Evolutionary conservation across 2,329 filamentous ascomycete genomes (phyloP).

Genomic region (Xylaria hypoxylon): DNA sequence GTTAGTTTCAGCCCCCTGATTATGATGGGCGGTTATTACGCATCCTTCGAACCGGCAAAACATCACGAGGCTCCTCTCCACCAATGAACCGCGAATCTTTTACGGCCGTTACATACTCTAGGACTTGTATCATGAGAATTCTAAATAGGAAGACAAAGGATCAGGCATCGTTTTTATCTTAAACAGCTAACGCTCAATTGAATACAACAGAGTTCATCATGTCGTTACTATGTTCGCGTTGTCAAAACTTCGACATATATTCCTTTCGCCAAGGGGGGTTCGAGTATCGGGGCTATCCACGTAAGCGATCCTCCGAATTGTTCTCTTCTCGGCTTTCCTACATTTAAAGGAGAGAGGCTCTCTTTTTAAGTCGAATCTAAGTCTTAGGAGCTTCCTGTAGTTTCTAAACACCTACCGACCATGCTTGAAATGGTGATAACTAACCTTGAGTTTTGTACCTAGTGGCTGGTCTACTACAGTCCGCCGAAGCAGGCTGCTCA

Average conservation of each 20-base stretch:
- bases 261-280: constrained; percentile 21
- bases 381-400: neutral
- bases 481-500: constrained; percentile 13
- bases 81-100: neutral
- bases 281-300: constrained; percentile 31
- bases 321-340: neutral
- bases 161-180: neutral
- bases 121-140: neutral
- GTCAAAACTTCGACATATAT: constrained; percentile 33
- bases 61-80: neutral
- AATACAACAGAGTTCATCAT: neutral
- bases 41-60: constrained; percentile 7
- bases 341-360: neutral
- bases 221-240: constrained; percentile 28
- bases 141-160: neutral
- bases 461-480: constrained; percentile 18
- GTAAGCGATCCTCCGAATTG: neutral
- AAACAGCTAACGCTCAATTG: neutral
- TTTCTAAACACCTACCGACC: neutral
- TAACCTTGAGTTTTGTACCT: neutral
- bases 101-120: neutral
- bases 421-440: neutral
- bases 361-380: too few species aligned
- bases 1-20: neutral
- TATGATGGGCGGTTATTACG: constrained; percentile 4